Percentiles rank a stretch among this genome's conserved stretches.
Conservation (phyloP, 2,329 filamentous ascomycete genomes). For the Moelleriella libera region DNA sequence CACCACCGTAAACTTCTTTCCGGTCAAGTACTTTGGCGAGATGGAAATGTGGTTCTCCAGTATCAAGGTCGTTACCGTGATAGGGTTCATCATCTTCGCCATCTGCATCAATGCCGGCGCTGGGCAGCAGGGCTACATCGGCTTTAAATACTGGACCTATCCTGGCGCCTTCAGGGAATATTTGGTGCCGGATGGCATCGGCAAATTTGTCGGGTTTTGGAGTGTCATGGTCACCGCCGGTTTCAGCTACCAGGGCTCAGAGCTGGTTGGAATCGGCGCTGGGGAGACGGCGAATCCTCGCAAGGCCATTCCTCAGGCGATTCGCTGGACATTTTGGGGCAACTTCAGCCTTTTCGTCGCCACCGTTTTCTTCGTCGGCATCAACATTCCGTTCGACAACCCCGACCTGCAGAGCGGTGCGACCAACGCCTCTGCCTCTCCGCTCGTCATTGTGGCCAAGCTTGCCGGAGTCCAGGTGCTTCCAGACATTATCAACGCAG, state of each 20-base stretch:
- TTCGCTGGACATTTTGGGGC: slow-evolving; percentile 62
- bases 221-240: slow-evolving; percentile 52
- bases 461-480: slow-evolving; percentile 50
- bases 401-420: slow-evolving; percentile 32
- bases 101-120: slow-evolving; percentile 63
- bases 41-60: slow-evolving; percentile 67
- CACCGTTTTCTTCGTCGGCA: slow-evolving; percentile 56
- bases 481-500: slow-evolving; percentile 60
- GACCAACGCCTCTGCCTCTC: slow-evolving; percentile 48
- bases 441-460: slow-evolving; percentile 45
- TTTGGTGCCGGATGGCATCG: slow-evolving; percentile 35
- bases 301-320: slow-evolving; percentile 58
- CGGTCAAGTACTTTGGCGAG: slow-evolving; percentile 60
- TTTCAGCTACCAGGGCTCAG: slow-evolving; percentile 60
- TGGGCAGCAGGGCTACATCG: slow-evolving; percentile 55
- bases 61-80: slow-evolving; percentile 62
- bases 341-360: slow-evolving; percentile 56
- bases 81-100: slow-evolving; percentile 64
- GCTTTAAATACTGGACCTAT: slow-evolving; percentile 56
- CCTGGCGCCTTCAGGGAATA: slow-evolving; percentile 56
- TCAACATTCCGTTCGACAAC: slow-evolving; percentile 53
- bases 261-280: slow-evolving; percentile 65
- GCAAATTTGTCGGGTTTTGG: slow-evolving; percentile 57
- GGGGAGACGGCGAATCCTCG: slow-evolving; percentile 62
- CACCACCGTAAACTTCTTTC: slow-evolving; percentile 54